Evolutionary conservation across 2,329 filamentous ascomycete genomes (phyloP).

Genomic region (Colletotrichum higginsianum): DNA sequence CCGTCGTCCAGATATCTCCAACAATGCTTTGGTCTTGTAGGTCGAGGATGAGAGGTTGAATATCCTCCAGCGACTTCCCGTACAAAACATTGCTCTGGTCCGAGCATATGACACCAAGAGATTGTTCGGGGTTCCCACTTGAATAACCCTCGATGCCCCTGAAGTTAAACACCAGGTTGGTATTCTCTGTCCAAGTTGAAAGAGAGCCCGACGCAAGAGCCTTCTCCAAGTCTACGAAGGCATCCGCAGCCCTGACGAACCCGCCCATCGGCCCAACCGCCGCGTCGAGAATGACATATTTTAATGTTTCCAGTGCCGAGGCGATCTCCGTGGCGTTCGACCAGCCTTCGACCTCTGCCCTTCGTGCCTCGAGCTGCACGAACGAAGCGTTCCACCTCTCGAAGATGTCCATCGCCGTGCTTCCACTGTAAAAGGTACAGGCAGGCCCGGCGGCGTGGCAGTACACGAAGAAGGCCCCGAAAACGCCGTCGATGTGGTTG

Average conservation of each 20-base stretch:
- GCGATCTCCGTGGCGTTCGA: slow-evolving; percentile 30
- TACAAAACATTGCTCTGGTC: slow-evolving; percentile 15
- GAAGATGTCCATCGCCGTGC: slow-evolving; percentile 53
- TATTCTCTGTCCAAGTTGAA: slow-evolving; percentile 13
- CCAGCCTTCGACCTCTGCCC: slow-evolving; percentile 42
- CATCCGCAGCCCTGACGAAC: background rate
- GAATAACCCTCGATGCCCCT: background rate
- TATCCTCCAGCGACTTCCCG: background rate
- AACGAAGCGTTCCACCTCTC: slow-evolving; percentile 44
- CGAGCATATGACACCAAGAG: slow-evolving; percentile 10
- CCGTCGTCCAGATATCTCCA: slow-evolving; percentile 13
- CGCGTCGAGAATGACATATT: background rate
- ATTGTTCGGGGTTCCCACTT: slow-evolving; percentile 11
- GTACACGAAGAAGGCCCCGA: slow-evolving; percentile 59
- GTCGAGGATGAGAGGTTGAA: background rate
- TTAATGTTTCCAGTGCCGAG: slow-evolving; percentile 17
- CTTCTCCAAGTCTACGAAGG: slow-evolving; percentile 4
- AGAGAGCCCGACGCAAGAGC: background rate
- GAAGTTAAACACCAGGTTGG: slow-evolving; percentile 1
- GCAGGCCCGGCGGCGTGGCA: slow-evolving; percentile 58
- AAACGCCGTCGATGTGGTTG: slow-evolving; percentile 58
- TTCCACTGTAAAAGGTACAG: slow-evolving; percentile 56
- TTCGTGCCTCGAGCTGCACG: slow-evolving; percentile 41
- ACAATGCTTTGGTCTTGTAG: slow-evolving; percentile 5
- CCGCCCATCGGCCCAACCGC: background rate